Evolutionary conservation across 2,329 filamentous ascomycete species (phyloP).

Genomic region (Harringtonia lauricola): DNA sequence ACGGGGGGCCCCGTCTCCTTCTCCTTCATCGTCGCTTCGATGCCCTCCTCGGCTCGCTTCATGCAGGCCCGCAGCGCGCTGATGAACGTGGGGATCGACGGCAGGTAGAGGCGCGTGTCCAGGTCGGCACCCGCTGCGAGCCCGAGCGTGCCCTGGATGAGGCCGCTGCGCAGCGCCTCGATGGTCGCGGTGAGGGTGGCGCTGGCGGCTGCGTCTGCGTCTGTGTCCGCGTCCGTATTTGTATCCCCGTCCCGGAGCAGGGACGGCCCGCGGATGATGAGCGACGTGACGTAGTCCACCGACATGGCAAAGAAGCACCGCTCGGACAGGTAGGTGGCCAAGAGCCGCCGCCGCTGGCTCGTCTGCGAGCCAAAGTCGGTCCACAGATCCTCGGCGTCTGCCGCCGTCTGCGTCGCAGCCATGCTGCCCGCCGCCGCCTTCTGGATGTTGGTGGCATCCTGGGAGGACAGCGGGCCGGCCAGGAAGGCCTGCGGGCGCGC

Average conservation of each 20-base stretch:
- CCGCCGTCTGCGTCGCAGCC: constrained; percentile 23
- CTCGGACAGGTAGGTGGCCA: constrained; percentile 62
- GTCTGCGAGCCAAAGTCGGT: constrained; percentile 51
- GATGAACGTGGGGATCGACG: constrained; percentile 36
- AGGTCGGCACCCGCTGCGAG: neutral
- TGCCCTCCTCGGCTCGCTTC: constrained; percentile 32
- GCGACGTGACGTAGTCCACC: constrained; percentile 42
- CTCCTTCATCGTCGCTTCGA: constrained; percentile 39
- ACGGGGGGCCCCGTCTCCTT: constrained; percentile 27
- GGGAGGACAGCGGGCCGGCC: constrained; percentile 59
- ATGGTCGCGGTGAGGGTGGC: neutral
- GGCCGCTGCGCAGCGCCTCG: constrained; percentile 5
- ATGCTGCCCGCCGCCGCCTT: constrained; percentile 55
- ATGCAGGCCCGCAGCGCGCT: constrained; percentile 36
- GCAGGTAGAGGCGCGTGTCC: constrained; percentile 25
- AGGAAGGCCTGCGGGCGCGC: constrained; percentile 64
- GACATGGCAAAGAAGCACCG: constrained; percentile 56
- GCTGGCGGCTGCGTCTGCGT: no score
- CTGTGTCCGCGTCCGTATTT: no score
- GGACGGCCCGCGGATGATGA: constrained; percentile 30
- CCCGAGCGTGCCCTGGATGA: constrained; percentile 4
- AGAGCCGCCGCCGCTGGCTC: constrained; percentile 54
- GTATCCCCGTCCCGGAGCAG: neutral
- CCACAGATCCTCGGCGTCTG: constrained; percentile 44
- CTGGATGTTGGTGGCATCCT: constrained; percentile 66